Base-by-base conservation (phyloP, 1,139 yeast species). In the Blastobotrys persicus region DNA sequence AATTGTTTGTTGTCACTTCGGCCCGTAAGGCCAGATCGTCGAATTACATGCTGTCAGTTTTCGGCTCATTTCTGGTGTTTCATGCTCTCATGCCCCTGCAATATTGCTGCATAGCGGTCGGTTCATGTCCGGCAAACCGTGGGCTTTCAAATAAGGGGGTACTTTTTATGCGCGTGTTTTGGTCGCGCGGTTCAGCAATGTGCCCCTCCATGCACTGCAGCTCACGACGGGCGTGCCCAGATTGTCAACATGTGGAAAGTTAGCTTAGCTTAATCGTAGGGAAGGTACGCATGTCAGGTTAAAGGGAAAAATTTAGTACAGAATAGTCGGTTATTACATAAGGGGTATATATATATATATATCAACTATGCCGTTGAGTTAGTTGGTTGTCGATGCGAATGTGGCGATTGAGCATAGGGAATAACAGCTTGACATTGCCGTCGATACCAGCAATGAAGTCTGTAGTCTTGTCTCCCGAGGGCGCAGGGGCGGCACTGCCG, bases 361-460 rank as follows among this genome's bases (percentile, higher is more conserved):
- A 34, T 34, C 38, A 34, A 18, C 7, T 16, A 34, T 16, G 16
- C 19, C 3, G 17, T 13, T 32, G 19, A 7, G 13, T 17, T 7
- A 20, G 17, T 44, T 33, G 26, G 12, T 23, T 33, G 20, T 38
- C 35, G 23, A 20, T 20, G 13, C 17, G 39, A 16, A 34, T 34
- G 19, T 44, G 46, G 17, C 34, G 37, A 7, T 42, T 23, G 34
- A 34, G 33, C 19, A 41, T 38, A 2, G 47, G 44, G 32, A 45
- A 45, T 14, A 33, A 3, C 23, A 45, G 38, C 31, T 39, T 38
- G 43, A 45, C 31, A 7, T 19, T 13, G 17, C 47, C 47, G 20
- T 45, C 47, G 16, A 32, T 14, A 3, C 47, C 47, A 7, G 33
- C 42, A 19, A 45, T n/a, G 23, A 23, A 44, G 14, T 31, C 26